Conservation (phyloP, 2,329 filamentous ascomycete species). For the Nigrospora osmanthi region DNA sequence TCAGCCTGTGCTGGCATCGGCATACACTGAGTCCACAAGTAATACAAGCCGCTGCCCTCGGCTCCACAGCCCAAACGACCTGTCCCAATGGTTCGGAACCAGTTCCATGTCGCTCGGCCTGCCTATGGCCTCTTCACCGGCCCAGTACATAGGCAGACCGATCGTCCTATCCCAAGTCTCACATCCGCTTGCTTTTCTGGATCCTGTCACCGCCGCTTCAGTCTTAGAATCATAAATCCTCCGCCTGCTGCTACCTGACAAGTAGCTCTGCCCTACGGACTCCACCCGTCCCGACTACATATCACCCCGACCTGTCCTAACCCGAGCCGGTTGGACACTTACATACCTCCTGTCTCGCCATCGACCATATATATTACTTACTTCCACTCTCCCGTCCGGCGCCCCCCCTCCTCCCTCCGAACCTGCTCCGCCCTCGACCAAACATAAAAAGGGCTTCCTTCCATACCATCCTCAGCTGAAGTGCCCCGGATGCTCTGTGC, state of each 20-base stretch:
- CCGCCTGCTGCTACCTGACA: not conserved
- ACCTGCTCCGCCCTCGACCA: no score
- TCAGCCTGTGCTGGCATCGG: slow-evolving; percentile 1
- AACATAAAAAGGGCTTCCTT: no score
- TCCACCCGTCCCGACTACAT: not conserved
- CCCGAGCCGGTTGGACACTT: no score
- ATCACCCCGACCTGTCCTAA: no score
- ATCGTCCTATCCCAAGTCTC: slow-evolving; percentile 1
- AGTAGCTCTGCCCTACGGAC: slow-evolving; percentile 1
- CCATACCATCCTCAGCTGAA: no score
- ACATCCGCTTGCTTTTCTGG: slow-evolving; percentile 3
- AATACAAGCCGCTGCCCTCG: slow-evolving; percentile 1
- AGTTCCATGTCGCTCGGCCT: not conserved
- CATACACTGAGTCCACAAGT: slow-evolving; percentile 1
- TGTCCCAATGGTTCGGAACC: slow-evolving; percentile 1
- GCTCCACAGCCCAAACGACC: not conserved
- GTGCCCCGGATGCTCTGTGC: no score
- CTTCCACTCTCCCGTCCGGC: no score
- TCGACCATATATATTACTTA: no score
- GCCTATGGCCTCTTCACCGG: slow-evolving; percentile 1
- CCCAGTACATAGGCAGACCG: not conserved
- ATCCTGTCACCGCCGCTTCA: slow-evolving; percentile 3
- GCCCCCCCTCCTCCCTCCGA: no score
- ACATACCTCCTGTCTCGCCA: no score
- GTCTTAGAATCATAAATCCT: not conserved